Evolutionary conservation across 1,284 basidiomycete species (phyloP).

Genomic region (Trichosporon coremiiforme): DNA sequence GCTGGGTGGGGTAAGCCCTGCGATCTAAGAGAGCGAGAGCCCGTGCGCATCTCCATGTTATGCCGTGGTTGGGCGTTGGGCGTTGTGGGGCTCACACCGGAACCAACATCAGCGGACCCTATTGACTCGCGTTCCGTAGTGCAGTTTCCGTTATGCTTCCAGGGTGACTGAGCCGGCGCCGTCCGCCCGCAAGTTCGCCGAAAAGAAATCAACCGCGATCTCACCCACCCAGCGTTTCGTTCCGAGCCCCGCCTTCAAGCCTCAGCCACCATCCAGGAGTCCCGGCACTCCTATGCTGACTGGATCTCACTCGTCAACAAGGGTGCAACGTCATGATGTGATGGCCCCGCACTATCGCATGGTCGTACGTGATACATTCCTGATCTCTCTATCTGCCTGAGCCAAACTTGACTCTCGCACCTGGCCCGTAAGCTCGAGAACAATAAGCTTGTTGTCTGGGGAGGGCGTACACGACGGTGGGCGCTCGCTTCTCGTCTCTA

Average conservation of each 20-base stretch:
- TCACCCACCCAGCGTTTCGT: too few relatives aligned
- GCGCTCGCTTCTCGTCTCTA: too few relatives aligned
- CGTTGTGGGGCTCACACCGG: constrained; percentile 3
- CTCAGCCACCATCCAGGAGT: too few relatives aligned
- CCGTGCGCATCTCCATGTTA: not conserved
- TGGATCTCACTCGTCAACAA: too few relatives aligned
- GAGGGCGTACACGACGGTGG: too few relatives aligned
- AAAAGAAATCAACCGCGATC: not conserved
- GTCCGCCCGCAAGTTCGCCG: not conserved
- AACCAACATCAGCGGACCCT: not conserved
- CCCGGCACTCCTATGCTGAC: too few relatives aligned
- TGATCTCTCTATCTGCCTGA: not conserved
- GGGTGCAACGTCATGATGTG: not conserved
- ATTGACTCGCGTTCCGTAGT: not conserved
- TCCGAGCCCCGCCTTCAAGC: too few relatives aligned
- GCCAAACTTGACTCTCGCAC: not conserved
- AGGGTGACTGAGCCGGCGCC: not conserved
- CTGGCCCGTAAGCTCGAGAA: too few relatives aligned
- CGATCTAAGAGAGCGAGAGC: not conserved
- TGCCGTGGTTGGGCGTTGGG: too few relatives aligned
- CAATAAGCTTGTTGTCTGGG: too few relatives aligned
- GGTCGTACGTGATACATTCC: constrained; percentile 1
- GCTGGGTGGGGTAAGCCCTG: too few relatives aligned
- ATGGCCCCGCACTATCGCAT: not conserved
- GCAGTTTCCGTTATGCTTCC: not conserved